A percentile compares a stretch with the other conserved stretches of the same genome.
These are phyloP conservation scores for Sanghuangporus baumii DNA, from an alignment of 1,284 basidiomycete genomes.

Conservation along the genomic window DNA sequence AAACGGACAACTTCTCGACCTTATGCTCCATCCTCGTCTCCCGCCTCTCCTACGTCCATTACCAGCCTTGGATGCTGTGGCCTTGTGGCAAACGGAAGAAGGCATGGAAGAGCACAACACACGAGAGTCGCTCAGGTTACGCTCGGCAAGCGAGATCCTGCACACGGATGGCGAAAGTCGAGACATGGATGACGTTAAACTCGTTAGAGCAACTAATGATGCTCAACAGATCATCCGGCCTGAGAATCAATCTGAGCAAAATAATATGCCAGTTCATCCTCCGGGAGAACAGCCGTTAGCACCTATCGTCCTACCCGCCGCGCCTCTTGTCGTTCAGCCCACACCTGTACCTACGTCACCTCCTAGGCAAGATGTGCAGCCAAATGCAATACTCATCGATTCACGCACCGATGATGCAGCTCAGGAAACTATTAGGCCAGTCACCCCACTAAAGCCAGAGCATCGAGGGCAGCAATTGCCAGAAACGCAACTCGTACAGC, in stretches of 20 bases:
- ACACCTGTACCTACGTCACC: not conserved
- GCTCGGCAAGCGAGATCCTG: not conserved
- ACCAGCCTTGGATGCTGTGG: slow-evolving; percentile 56
- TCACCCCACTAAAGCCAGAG: not conserved
- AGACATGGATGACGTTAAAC: not conserved
- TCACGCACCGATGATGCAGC: not conserved
- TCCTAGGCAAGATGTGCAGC: not conserved
- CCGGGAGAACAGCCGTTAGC: not conserved
- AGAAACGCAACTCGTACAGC: not conserved
- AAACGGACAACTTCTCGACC: slow-evolving; percentile 41
- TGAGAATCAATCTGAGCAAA: not conserved
- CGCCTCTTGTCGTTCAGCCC: not conserved
- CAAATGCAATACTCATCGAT: not conserved
- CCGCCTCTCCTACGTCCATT: slow-evolving; percentile 67
- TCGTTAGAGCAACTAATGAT: not conserved
- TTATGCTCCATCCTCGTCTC: slow-evolving; percentile 69
- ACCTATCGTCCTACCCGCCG: not conserved
- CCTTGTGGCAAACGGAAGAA: slow-evolving; percentile 57
- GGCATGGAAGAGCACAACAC: slow-evolving; percentile 49
- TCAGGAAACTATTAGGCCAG: not conserved
- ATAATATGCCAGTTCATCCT: not conserved
- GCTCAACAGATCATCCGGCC: not conserved
- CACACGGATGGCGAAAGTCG: not conserved
- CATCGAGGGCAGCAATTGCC: not conserved
- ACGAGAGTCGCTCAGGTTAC: slow-evolving; percentile 38